phyloP scores from a whole-genome alignment of 2,329 filamentous ascomycete species.

The Sphaerulina vaccinii region DNA sequence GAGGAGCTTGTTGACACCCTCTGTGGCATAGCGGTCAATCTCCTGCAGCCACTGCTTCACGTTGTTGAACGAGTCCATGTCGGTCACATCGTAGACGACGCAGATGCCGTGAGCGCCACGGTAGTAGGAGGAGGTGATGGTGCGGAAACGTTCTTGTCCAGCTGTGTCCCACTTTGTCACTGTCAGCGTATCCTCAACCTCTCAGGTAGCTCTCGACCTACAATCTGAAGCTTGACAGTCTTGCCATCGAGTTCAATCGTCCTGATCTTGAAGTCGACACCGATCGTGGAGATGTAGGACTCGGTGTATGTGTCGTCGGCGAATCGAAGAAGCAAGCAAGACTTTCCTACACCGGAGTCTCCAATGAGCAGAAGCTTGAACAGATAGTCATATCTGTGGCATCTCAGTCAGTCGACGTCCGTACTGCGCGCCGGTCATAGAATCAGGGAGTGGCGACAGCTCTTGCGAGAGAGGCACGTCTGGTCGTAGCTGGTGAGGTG shows the following conservation, averaged over 20 bases:
- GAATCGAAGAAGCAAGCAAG: constrained; percentile 94
- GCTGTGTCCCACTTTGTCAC: constrained; percentile 88
- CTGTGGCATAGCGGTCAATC: constrained; percentile 98
- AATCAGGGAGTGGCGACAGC: not conserved
- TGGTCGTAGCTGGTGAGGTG: not conserved
- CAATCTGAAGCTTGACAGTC: constrained; percentile 99
- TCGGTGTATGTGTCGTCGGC: constrained; percentile 99
- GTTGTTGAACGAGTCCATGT: constrained; percentile 99
- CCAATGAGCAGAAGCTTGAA: constrained; percentile 99
- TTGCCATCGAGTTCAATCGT: constrained; percentile 99
- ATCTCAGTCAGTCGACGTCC: not conserved
- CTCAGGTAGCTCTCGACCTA: constrained; percentile 51
- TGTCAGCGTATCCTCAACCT: constrained; percentile 9
- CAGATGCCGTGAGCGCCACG: constrained; percentile 98
- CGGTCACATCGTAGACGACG: constrained; percentile 99
- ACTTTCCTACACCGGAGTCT: constrained; percentile 99
- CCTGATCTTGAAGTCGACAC: constrained; percentile 99
- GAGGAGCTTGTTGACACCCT: constrained; percentile 98
- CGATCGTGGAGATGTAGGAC: constrained; percentile 99
- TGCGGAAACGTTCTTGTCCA: constrained; percentile 98
- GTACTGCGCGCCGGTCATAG: no score
- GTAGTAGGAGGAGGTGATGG: constrained; percentile 99
- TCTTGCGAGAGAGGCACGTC: not conserved
- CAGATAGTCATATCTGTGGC: constrained; percentile 95
- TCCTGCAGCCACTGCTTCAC: constrained; percentile 99